Evolutionary conservation across 805 yeast genomes (phyloP), one percentile per base, ranked within the genome.

Genomic region (Pichia heedii): DNA sequence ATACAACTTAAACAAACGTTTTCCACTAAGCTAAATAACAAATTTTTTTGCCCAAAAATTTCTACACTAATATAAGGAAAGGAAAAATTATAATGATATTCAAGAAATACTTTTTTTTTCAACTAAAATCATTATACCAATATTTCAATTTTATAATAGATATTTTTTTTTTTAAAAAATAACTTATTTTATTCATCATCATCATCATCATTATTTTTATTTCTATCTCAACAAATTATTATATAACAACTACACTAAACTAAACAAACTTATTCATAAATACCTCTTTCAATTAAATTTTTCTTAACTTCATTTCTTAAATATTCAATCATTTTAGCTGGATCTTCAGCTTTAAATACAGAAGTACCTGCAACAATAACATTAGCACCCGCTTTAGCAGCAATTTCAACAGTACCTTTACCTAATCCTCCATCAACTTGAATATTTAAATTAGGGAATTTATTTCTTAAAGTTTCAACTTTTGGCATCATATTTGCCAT

Each of bases 381-480:
- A 58, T 93, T 93, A 41, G 98, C 98, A 44, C 98, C 98, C 11
- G 97, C 97, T 42, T 76, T 73, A n/a, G 97, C 96, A 35, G 97
- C 97, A 18, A 70, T 73, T 42, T 79, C 83, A 39, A 90, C 81
- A 2, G 95, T 93, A 36, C 78, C 88, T 50, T 79, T 79, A 45
- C 94, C 94, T 47, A 93, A 69, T 0, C 98, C 98, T 51, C 98
- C 98, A 63, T 93, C 98, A 18, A 93, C 98, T 67, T 93, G 90
- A 54, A 93, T 85, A 65, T 90, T 81, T 61, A 90, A 68, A 18
- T 79, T 61, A 12, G 97, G 96, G 62, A 72, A 87, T 55, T 71
- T 74, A 33, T 61, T 64, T 64, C 98, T 79, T 54, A 93, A 70
- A 26, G 69, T 70, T 53, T 77, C 81, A 39, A 90, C 97, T 66